Evolutionary conservation across 768 basidiomycete species (phyloP).

Genomic region (Auricularia cornea): DNA sequence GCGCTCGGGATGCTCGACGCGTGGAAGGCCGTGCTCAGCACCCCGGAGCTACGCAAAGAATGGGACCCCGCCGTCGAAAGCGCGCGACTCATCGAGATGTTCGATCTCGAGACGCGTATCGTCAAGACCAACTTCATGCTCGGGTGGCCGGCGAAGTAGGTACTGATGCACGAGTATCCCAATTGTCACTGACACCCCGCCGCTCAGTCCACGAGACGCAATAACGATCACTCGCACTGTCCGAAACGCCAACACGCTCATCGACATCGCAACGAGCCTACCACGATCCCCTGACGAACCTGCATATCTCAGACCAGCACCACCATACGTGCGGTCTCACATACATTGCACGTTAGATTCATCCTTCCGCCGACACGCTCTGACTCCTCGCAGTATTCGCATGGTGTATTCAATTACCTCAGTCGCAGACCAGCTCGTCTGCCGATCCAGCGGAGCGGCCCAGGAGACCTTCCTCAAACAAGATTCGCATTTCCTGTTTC

Average conservation of each 20-base stretch:
- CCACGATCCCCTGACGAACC: slow-evolving; percentile 88
- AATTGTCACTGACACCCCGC: neutral
- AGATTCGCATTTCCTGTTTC: slow-evolving; percentile 79
- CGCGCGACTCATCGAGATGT: slow-evolving; percentile 72
- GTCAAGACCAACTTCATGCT: slow-evolving; percentile 84
- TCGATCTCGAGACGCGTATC: slow-evolving; percentile 80
- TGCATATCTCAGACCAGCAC: slow-evolving; percentile 81
- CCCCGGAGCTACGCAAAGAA: slow-evolving; percentile 79
- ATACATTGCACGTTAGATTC: slow-evolving; percentile 50
- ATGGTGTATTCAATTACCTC: slow-evolving; percentile 77
- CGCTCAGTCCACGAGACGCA: slow-evolving; percentile 75
- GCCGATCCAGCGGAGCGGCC: slow-evolving; percentile 27
- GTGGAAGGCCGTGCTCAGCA: slow-evolving; percentile 73
- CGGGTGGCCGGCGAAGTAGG: slow-evolving; percentile 96
- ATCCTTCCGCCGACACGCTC: slow-evolving; percentile 6
- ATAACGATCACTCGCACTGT: slow-evolving; percentile 88
- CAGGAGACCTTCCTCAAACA: slow-evolving; percentile 21
- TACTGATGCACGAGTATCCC: slow-evolving; percentile 8
- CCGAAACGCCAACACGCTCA: slow-evolving; percentile 69
- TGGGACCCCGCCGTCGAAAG: slow-evolving; percentile 94
- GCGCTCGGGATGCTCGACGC: slow-evolving; percentile 51
- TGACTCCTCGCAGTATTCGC: slow-evolving; percentile 54
- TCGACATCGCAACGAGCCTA: slow-evolving; percentile 90
- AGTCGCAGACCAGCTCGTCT: slow-evolving; percentile 8
- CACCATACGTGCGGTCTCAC: slow-evolving; percentile 86